phyloP scores from a whole-genome alignment of 2,329 filamentous ascomycete genomes.

The Talaromyces sp. region DNA sequence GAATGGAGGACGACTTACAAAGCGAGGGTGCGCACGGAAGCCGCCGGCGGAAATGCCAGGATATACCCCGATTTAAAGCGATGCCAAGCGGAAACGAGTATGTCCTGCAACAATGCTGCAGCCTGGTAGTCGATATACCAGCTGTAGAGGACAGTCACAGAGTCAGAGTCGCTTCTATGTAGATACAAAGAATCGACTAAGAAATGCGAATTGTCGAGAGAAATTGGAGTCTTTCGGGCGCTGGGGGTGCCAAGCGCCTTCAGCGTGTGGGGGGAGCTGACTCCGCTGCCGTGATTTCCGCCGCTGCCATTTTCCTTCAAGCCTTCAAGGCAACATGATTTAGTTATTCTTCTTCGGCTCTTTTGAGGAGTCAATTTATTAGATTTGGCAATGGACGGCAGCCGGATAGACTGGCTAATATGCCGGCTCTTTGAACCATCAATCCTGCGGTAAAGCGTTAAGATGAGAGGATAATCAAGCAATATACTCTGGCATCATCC shows the following conservation, averaged over 20 bases:
- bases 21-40: background rate
- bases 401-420: background rate
- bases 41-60: conserved; percentile 1
- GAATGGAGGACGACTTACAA: background rate
- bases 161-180: background rate
- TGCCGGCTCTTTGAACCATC: background rate
- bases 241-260: conserved; percentile 4
- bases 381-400: background rate
- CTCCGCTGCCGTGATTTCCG: conserved; percentile 6
- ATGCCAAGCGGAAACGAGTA: background rate
- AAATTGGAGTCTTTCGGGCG: background rate
- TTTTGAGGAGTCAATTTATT: background rate
- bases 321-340: background rate
- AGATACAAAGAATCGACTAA: background rate
- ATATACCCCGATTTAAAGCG: conserved; percentile 2
- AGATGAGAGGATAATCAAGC: background rate
- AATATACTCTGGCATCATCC: background rate
- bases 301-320: background rate
- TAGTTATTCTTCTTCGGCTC: background rate
- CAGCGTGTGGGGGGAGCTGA: conserved; percentile 1
- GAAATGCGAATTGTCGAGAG: background rate
- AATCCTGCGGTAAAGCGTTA: background rate
- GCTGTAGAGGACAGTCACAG: background rate
- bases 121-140: background rate
- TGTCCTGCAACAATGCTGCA: background rate